Percentiles rank a stretch among this genome's conserved stretches.
Evolutionary conservation across 305 asterid genomes (phyloP).

Genomic region (Caryopteris hybrid): DNA sequence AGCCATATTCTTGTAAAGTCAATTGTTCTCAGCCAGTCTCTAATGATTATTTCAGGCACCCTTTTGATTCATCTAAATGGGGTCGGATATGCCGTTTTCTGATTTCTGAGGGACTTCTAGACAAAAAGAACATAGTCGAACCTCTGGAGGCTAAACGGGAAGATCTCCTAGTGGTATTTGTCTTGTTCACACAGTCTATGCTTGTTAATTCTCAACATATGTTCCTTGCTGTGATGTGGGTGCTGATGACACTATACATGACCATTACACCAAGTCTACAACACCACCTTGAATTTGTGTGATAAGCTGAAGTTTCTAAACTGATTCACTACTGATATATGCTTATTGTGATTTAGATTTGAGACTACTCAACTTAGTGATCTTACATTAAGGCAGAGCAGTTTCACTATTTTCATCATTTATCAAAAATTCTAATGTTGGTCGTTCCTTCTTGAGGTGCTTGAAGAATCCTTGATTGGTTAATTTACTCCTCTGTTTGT

Average conservation of each 20-base stretch:
- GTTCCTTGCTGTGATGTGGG: slow-evolving; percentile 1
- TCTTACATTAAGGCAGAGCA: neutral
- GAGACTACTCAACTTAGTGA: no score
- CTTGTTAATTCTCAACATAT: neutral
- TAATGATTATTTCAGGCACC: slow-evolving; percentile 84
- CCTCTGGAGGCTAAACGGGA: slow-evolving; percentile 79
- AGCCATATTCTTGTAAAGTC: slow-evolving; percentile 6
- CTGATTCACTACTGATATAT: neutral
- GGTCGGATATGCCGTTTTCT: slow-evolving; percentile 88
- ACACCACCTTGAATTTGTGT: neutral
- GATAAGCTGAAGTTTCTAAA: neutral
- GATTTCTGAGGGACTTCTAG: slow-evolving; percentile 52
- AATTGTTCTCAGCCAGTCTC: no score
- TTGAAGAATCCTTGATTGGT: neutral
- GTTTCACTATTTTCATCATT: neutral
- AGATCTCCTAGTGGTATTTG: slow-evolving; percentile 85
- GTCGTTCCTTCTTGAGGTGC: neutral
- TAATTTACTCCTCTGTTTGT: neutral
- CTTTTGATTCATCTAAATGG: slow-evolving; percentile 98
- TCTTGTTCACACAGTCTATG: slow-evolving; percentile 18
- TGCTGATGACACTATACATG: neutral
- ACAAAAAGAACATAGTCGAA: slow-evolving; percentile 61
- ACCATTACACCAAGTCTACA: neutral
- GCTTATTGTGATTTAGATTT: neutral
- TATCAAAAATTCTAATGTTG: neutral